Evolutionary conservation across 2,329 filamentous ascomycete genomes (phyloP).

Genomic region (Xylaria sp.): DNA sequence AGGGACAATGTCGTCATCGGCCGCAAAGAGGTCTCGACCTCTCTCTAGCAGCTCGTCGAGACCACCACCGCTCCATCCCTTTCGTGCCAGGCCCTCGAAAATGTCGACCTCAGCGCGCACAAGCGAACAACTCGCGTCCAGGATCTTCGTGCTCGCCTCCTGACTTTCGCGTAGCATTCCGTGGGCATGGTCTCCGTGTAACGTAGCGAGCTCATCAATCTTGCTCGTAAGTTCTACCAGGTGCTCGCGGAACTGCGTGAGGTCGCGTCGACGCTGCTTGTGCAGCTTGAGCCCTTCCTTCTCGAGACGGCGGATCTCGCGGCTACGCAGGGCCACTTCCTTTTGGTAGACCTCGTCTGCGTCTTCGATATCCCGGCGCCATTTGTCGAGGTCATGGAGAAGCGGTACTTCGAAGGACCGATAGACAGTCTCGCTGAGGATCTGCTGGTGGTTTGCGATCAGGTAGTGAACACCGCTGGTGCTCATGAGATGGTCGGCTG

Average conservation of each 20-base stretch:
- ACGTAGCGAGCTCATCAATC: slow-evolving; percentile 56
- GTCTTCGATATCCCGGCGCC: slow-evolving; percentile 58
- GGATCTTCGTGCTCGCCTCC: slow-evolving; percentile 56
- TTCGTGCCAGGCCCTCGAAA: slow-evolving; percentile 60
- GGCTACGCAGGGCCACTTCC: slow-evolving; percentile 49
- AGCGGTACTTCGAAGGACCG: slow-evolving; percentile 63
- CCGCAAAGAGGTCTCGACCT: slow-evolving; percentile 56
- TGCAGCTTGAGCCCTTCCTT: slow-evolving; percentile 61
- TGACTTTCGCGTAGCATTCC: slow-evolving; percentile 58
- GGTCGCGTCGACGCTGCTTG: slow-evolving; percentile 54
- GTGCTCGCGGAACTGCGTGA: slow-evolving; percentile 57
- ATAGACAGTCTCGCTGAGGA: slow-evolving; percentile 64
- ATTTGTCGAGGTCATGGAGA: slow-evolving; percentile 63
- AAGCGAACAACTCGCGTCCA: slow-evolving; percentile 60
- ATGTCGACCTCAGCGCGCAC: slow-evolving; percentile 66
- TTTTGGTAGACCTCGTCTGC: slow-evolving; percentile 57
- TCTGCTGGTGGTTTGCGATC: slow-evolving; percentile 65
- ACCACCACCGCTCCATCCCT: slow-evolving; percentile 63
- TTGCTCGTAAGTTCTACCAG: slow-evolving; percentile 57
- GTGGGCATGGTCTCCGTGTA: slow-evolving; percentile 57
- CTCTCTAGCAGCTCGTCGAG: slow-evolving; percentile 61
- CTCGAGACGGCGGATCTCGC: slow-evolving; percentile 59
- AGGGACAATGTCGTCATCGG: slow-evolving; percentile 31
- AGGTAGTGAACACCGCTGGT: slow-evolving; percentile 62
- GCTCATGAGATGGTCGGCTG: slow-evolving; percentile 57